phyloP scores from a whole-genome alignment of 1,139 yeast species.

The Pichia sorboxylosa region DNA sequence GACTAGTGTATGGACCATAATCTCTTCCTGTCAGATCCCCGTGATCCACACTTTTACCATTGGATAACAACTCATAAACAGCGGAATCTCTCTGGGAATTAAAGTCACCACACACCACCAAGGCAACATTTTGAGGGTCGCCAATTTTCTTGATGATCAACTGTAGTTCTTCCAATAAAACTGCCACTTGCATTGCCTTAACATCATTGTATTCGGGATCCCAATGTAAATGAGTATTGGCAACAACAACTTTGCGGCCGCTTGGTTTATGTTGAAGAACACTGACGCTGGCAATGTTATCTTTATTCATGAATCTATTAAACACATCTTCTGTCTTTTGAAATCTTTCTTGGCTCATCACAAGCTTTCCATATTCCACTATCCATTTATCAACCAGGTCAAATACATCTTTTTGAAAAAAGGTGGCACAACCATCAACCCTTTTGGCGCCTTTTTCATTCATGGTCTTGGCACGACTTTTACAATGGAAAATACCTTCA shows the following conservation, averaged over 20 bases:
- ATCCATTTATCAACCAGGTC: constrained; percentile 58
- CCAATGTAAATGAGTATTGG: constrained; percentile 96
- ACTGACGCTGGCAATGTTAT: constrained; percentile 78
- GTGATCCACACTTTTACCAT: constrained; percentile 66
- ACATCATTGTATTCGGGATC: constrained; percentile 96
- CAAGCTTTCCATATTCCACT: constrained; percentile 79
- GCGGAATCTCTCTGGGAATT: constrained; percentile 84
- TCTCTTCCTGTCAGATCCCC: constrained; percentile 75
- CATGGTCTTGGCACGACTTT: constrained; percentile 91
- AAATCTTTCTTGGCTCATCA: constrained; percentile 79
- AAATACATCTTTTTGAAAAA: constrained; percentile 62
- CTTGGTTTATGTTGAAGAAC: constrained; percentile 63
- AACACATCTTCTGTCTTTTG: constrained; percentile 90
- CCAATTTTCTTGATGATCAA: constrained; percentile 39
- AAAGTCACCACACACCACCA: constrained; percentile 89
- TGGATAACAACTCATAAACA: constrained; percentile 78
- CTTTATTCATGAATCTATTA: constrained; percentile 93
- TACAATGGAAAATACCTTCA: constrained; percentile 70
- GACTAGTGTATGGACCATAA: constrained; percentile 84
- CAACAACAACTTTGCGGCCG: constrained; percentile 63
- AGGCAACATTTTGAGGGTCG: constrained; percentile 42
- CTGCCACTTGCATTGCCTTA: constrained; percentile 89
- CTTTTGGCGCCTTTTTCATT: constrained; percentile 68
- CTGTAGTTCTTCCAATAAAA: constrained; percentile 80
- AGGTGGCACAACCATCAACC: constrained; percentile 96